Evolutionary conservation across 2,329 filamentous ascomycete species (phyloP).

Genomic region (Colletotrichum sp.): DNA sequence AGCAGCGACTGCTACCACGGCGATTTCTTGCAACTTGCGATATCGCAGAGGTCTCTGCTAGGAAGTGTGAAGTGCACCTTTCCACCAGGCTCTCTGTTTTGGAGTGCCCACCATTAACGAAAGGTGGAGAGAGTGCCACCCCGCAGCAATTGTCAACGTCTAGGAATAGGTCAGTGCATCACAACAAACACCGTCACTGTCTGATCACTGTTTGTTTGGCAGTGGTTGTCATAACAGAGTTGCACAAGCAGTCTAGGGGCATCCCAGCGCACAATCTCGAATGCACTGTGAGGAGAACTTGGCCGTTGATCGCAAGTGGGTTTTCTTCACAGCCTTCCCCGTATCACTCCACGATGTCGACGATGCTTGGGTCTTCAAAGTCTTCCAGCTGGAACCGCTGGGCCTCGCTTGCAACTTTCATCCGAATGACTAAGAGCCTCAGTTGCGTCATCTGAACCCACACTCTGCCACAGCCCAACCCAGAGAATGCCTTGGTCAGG

Average conservation of each 20-base stretch:
- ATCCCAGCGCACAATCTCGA: neutral
- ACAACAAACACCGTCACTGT: conserved; percentile 8
- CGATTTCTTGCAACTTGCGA: neutral
- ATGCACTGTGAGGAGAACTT: neutral
- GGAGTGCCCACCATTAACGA: neutral
- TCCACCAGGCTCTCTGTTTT: neutral
- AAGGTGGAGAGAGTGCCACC: neutral
- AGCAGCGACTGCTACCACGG: neutral
- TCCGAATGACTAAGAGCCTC: neutral
- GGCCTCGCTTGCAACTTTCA: neutral
- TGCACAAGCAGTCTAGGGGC: neutral
- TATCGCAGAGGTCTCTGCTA: neutral
- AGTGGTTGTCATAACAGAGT: neutral
- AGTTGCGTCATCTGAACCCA: neutral
- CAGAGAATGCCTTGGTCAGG: neutral
- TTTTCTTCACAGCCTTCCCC: neutral
- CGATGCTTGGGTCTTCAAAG: neutral
- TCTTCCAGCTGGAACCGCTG: neutral
- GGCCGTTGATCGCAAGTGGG: neutral
- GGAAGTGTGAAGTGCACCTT: neutral
- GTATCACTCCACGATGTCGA: neutral
- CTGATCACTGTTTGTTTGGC: neutral
- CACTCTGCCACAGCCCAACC: neutral
- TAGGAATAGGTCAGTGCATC: conserved; percentile 4
- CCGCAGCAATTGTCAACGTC: neutral